phyloP scores from a whole-genome alignment of 148 eudicot species.

The Amaranthus cruentus region DNA sequence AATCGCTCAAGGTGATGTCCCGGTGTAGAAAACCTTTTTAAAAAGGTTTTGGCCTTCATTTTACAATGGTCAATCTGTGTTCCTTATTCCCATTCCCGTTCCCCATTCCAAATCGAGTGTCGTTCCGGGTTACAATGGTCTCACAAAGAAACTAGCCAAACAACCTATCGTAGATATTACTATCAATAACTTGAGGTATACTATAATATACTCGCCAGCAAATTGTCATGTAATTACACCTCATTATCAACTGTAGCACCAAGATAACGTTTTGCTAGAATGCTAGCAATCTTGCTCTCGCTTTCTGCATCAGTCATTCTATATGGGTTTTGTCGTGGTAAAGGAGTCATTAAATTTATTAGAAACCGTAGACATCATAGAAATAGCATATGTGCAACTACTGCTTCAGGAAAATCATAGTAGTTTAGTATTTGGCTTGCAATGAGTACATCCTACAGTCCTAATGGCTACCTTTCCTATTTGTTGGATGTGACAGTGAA shows the following conservation, averaged over 20 bases:
- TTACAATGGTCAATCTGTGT: too few species aligned
- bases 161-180: too few species aligned
- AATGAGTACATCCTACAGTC: background rate
- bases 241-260: background rate
- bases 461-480: background rate
- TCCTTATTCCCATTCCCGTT: too few species aligned
- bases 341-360: background rate
- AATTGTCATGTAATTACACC: too few species aligned
- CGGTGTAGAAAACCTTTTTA: too few species aligned
- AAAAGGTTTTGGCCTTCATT: too few species aligned
- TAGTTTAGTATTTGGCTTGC: background rate
- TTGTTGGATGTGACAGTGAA: background rate
- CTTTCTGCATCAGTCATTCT: background rate
- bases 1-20: too few species aligned
- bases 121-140: too few species aligned
- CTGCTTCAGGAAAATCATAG: background rate
- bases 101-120: too few species aligned
- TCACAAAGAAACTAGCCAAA: too few species aligned
- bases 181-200: too few species aligned
- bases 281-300: background rate
- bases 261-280: background rate
- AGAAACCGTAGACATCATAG: background rate
- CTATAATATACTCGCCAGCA: too few species aligned
- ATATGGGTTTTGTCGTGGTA: background rate
- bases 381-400: background rate